Conservation (phyloP, 805 yeast species). For the Saccharomycopsis sp. region DNA sequence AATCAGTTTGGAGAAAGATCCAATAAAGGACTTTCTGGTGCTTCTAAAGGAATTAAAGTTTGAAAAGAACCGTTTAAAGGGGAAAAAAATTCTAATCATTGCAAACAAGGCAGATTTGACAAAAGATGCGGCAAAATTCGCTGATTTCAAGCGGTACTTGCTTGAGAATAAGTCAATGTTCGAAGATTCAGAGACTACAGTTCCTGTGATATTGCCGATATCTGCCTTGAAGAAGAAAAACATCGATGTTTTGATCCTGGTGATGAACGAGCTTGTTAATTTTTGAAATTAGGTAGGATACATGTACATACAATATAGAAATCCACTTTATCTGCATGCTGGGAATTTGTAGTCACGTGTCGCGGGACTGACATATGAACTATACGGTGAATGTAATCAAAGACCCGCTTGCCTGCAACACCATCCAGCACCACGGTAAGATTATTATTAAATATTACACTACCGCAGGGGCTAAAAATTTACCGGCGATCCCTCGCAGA, state of each 20-base stretch:
- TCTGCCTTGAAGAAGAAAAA: constrained; percentile 74
- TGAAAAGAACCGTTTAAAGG: constrained; percentile 53
- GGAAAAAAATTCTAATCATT: constrained; percentile 64
- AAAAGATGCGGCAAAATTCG: constrained; percentile 41
- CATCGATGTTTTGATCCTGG: constrained; percentile 56
- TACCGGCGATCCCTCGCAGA: too few relatives aligned
- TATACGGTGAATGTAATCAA: too few relatives aligned
- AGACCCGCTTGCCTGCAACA: too few relatives aligned
- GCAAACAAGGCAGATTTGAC: constrained; percentile 92
- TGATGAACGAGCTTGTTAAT: constrained; percentile 52
- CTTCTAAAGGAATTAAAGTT: constrained; percentile 56
- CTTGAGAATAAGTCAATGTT: constrained; percentile 23
- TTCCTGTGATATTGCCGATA: constrained; percentile 65
- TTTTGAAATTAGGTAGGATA: too few relatives aligned
- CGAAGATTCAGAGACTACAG: constrained; percentile 34
- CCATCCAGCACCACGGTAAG: too few relatives aligned
- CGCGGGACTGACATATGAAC: too few relatives aligned
- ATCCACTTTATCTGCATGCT: too few relatives aligned
- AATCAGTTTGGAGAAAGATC: constrained; percentile 64
- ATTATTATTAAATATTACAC: too few relatives aligned
- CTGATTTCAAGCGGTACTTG: constrained; percentile 39
- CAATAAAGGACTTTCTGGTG: constrained; percentile 56
- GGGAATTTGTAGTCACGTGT: too few relatives aligned
- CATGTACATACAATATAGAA: too few relatives aligned
- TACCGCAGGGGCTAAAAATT: too few relatives aligned